These are phyloP conservation scores for Cubamyces lactineus DNA, from an alignment of 768 basidiomycete genomes.

Conservation along the genomic window DNA sequence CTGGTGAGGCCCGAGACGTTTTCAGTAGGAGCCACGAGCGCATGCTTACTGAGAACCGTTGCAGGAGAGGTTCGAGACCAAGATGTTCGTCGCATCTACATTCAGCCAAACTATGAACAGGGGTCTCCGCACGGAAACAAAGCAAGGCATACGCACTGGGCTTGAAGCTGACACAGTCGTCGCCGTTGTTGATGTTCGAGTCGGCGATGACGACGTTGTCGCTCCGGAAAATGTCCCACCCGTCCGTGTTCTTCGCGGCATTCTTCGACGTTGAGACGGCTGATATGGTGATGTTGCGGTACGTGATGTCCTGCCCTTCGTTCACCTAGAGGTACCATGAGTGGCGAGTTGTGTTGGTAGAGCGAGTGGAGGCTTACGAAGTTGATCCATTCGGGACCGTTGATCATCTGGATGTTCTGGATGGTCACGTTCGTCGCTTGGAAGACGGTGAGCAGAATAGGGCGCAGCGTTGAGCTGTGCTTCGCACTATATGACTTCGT, in stretches of 20 bases:
- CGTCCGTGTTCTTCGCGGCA: slow-evolving; percentile 55
- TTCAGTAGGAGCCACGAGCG: not conserved
- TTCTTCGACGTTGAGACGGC: slow-evolving; percentile 50
- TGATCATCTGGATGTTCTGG: slow-evolving; percentile 50
- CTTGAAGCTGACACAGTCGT: slow-evolving; percentile 65
- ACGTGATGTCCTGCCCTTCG: slow-evolving; percentile 50
- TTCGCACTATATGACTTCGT: slow-evolving; percentile 37
- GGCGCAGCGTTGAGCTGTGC: slow-evolving; percentile 52
- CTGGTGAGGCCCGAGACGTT: not conserved
- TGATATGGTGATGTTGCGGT: slow-evolving; percentile 49
- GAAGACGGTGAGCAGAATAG: slow-evolving; percentile 58
- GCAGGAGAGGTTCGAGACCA: slow-evolving; percentile 60
- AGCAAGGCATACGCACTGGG: slow-evolving; percentile 40
- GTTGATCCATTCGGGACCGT: slow-evolving; percentile 58
- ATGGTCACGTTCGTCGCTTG: slow-evolving; percentile 53
- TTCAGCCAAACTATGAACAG: slow-evolving; percentile 4
- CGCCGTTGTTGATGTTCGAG: slow-evolving; percentile 55
- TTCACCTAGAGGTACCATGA: slow-evolving; percentile 31
- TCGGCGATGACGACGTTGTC: slow-evolving; percentile 51
- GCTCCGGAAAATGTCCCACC: slow-evolving; percentile 66
- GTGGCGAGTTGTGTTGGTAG: too few relatives aligned
- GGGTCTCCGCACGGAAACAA: not conserved
- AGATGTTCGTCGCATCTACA: slow-evolving; percentile 53
- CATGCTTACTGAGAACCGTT: slow-evolving; percentile 56
- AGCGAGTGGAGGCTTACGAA: slow-evolving; percentile 36